Evolutionary conservation across 768 basidiomycete species (phyloP).

Genomic region (Tremella yokohamensis): DNA sequence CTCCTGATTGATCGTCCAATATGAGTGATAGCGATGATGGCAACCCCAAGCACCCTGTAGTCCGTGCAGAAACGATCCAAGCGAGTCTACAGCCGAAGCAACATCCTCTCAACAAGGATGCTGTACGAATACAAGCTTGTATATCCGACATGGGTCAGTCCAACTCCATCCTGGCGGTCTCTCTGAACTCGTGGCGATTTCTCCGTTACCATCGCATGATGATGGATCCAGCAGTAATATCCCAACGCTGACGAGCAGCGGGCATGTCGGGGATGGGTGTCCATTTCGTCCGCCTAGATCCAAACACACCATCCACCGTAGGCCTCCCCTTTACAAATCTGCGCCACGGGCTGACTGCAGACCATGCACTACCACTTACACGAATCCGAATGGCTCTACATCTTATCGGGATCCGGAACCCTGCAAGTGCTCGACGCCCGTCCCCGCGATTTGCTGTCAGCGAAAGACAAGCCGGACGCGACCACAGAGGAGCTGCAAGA

Average conservation of each 20-base stretch:
- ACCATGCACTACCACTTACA: slow-evolving; percentile 14
- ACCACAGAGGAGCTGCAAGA: not conserved
- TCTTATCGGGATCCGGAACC: slow-evolving; percentile 4
- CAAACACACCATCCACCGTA: not conserved
- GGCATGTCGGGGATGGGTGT: not conserved
- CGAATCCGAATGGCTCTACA: slow-evolving; percentile 16
- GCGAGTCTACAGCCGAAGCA: not conserved
- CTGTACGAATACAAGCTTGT: not conserved
- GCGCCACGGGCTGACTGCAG: not conserved
- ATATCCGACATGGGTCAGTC: slow-evolving; percentile 4
- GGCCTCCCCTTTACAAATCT: not conserved
- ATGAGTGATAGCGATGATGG: not conserved
- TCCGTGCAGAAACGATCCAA: not conserved
- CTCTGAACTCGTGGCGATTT: not conserved
- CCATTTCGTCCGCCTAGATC: not conserved
- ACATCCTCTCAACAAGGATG: not conserved
- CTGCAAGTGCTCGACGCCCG: slow-evolving; percentile 7
- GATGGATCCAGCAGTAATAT: not conserved
- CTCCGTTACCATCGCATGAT: not conserved
- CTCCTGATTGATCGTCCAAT: too few relatives aligned
- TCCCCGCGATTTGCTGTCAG: not conserved
- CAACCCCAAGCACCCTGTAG: not conserved
- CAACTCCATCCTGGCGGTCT: not conserved
- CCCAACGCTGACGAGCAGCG: not conserved
- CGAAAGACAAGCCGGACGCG: not conserved